Evolutionary conservation across 305 asterid species (phyloP), one percentile per base, ranked within the genome.

Genomic region (Fraxinus latifolia): DNA sequence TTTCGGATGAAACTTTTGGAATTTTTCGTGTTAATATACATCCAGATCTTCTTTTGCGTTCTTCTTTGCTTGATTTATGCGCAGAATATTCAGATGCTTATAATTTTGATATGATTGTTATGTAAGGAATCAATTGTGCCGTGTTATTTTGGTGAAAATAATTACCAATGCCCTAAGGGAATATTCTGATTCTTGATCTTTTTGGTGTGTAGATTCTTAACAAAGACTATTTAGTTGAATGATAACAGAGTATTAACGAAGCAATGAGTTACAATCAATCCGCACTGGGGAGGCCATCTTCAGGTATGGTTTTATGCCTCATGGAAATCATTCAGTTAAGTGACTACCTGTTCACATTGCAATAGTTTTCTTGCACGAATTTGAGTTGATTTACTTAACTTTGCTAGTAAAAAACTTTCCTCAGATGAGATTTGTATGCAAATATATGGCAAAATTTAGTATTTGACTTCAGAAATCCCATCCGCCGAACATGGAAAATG

Each of bases 181-280:
- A 12, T 6, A 70, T 70, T 68, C 74, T 78, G 36, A 75, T 82
- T 80, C 77, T 32, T 47, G 67, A 79, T 68, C 65, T 79, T 75
- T 23, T 27, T 39, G 53, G 83, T 77, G 23, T 53, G 65, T 53
- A n/a, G 91, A 82, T 77, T 80, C 67, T 81, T 62, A 75, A 68
- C 7, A 83, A 68, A 76, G 71, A 83, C 44, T 70, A 50, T 73
- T 85, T 82, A 74, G 79, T 85, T 89, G 90, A 83, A 87, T 85
- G 90, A 85, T 87, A 83, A 73, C 55, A 80, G 87, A 79, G 53
- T 80, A 77, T 70, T 82, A 83, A 81, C 47, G 82, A 81, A 85
- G 91, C 89, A 85, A 93, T 92, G 97, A 94, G 88, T 85, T 80
- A 68, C 88, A 86, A 29, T 68, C 39, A 5, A 68, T 68, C 9